Conservation (phyloP, 2,329 filamentous ascomycete genomes). For the Graphium sp. region DNA sequence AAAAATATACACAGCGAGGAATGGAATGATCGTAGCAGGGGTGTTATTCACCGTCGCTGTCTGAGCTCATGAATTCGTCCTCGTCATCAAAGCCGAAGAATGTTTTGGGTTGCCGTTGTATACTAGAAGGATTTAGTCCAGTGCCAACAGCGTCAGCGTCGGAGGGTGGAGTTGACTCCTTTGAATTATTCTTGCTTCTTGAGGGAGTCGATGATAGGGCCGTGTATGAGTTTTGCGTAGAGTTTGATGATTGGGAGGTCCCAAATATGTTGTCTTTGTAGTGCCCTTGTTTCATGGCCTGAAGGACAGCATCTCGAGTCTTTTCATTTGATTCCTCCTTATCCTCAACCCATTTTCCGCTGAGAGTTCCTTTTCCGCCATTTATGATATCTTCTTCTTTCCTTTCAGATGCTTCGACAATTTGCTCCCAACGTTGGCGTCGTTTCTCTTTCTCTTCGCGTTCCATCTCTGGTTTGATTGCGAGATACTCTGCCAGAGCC, state of each 20-base stretch:
- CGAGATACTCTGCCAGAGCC: conserved; percentile 82
- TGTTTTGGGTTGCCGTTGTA: conserved; percentile 21
- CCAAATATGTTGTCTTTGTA: conserved; percentile 42
- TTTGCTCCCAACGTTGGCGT: conserved; percentile 69
- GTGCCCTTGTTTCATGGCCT: conserved; percentile 48
- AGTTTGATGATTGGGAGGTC: conserved; percentile 23
- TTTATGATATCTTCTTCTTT: conserved; percentile 70
- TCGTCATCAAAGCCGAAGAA: conserved; percentile 72
- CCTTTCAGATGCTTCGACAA: conserved; percentile 70
- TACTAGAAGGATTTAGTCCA: conserved; percentile 16
- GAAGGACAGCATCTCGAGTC: conserved; percentile 59
- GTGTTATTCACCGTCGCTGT: conserved; percentile 36
- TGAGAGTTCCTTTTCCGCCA: conserved; percentile 53
- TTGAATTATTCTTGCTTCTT: conserved; percentile 21
- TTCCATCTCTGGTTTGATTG: conserved; percentile 95
- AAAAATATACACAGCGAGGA: background rate
- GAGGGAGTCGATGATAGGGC: conserved; percentile 16
- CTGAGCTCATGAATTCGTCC: conserved; percentile 56
- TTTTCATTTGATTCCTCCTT: conserved; percentile 82
- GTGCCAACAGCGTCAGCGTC: conserved; percentile 19
- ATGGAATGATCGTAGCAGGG: no score
- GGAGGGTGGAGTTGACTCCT: conserved; percentile 30
- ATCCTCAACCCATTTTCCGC: conserved; percentile 88
- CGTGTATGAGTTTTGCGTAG: conserved; percentile 13
- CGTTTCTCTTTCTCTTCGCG: conserved; percentile 80